Evolutionary conservation across 2,329 filamentous ascomycete species (phyloP), one percentile per base, ranked within the genome.

Genomic region (Colletotrichum sansevieriae): DNA sequence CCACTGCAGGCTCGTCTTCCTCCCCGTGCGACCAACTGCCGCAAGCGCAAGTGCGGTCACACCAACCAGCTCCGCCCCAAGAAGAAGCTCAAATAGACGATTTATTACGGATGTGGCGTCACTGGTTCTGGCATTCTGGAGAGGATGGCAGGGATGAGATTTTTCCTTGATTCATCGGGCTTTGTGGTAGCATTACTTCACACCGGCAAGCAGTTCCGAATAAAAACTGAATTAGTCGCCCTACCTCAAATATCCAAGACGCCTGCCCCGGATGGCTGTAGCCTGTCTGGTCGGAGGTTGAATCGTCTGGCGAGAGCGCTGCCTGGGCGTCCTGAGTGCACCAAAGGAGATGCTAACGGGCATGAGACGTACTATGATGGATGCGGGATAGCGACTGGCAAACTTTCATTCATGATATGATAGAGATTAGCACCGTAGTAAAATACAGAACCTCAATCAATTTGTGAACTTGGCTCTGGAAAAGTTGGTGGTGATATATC

Each of bases 11-110:
- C 89, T 73, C 95, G 95, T 84, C 94, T 98, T 74, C 95, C 95
- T 76, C 95, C 95, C 77, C 94, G 96, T 91, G 96, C 96, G 80
- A 98, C 95, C 90, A 99, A 99, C 93, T 99, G 96, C 93, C 91
- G 95, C 81, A 98, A 98, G 94, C 95, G 95, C 89, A 98, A 98
- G 91, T 98, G 95, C 87, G 96, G 95, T 74, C 96, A 98, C 92
- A 97, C 92, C 88, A 98, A 98, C 93, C 96, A 99, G 91, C 93
- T 99, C 83, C 94, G 96, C 87, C 96, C 96, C 85, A 99, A 99
- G 95, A 99, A 99, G 95, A 99, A 99, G 95, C 91, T 97, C 83
- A 97, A 98, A 88, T 85, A 84, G 78, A 81, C 78, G 77, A 80
- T 79, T 77, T 72, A 72, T 74, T 75, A 78, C 78, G 79, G 75